phyloP scores from a whole-genome alignment of 2,329 filamentous ascomycete species.

The Aspergillus ustus region DNA sequence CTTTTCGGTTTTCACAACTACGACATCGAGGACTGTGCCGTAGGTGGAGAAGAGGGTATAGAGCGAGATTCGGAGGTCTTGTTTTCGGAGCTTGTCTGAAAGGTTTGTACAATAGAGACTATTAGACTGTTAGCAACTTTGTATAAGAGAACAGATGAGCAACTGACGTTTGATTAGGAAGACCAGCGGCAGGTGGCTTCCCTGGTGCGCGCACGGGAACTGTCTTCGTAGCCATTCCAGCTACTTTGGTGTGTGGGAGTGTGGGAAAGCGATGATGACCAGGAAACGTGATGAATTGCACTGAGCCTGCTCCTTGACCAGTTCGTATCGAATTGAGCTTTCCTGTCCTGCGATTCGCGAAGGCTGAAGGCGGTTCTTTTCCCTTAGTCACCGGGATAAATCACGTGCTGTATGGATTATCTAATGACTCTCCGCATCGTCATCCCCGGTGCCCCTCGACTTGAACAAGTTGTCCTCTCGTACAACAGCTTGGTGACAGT shows the following conservation, averaged over 20 bases:
- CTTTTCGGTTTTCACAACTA: constrained; percentile 83
- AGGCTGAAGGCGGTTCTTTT: not conserved
- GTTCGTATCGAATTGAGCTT: not conserved
- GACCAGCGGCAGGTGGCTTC: constrained; percentile 52
- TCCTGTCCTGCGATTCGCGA: not conserved
- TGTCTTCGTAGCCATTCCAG: constrained; percentile 44
- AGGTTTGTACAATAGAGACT: constrained; percentile 91
- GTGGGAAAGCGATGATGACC: not conserved
- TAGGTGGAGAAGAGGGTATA: constrained; percentile 96
- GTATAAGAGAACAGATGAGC: constrained; percentile 3
- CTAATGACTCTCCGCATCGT: constrained; percentile 4
- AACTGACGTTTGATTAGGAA: constrained; percentile 77
- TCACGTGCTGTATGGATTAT: constrained; percentile 6
- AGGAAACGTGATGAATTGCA: not conserved
- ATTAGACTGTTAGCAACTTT: constrained; percentile 28
- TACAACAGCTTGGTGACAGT: constrained; percentile 68
- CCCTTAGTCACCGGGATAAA: not conserved
- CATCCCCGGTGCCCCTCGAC: constrained; percentile 4
- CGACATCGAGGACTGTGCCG: constrained; percentile 87
- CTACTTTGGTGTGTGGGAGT: not conserved
- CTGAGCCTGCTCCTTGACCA: not conserved
- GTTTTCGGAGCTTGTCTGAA: constrained; percentile 86
- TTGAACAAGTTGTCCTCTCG: constrained; percentile 14
- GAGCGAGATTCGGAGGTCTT: constrained; percentile 80
- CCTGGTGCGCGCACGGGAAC: constrained; percentile 46